Conservation (phyloP, 495 filamentous ascomycete species). For the Penicillium coprophilum region DNA sequence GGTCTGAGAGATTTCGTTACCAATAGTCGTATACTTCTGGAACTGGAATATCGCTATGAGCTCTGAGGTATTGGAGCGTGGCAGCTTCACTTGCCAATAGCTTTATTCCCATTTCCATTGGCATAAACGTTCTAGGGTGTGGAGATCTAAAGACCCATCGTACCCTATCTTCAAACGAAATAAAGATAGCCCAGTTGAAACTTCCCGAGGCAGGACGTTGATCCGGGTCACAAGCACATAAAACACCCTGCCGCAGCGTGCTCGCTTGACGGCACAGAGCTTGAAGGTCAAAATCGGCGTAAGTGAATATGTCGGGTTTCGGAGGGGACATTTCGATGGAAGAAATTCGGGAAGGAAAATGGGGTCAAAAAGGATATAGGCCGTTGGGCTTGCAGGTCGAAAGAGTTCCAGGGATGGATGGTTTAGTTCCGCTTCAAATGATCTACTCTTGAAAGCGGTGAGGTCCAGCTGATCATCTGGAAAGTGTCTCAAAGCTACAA, state of each 20-base stretch:
- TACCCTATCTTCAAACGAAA: slow-evolving; percentile 28
- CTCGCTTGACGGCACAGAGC: slow-evolving; percentile 24
- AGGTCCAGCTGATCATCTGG: too few relatives aligned
- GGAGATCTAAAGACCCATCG: slow-evolving; percentile 33
- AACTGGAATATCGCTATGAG: slow-evolving; percentile 31
- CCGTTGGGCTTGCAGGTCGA: not conserved
- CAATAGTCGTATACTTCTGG: slow-evolving; percentile 26
- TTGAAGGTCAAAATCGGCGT: slow-evolving; percentile 24
- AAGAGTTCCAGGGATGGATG: not conserved
- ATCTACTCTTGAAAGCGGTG: too few relatives aligned
- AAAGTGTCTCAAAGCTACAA: too few relatives aligned
- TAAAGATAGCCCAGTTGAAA: slow-evolving; percentile 31
- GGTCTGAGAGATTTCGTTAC: slow-evolving; percentile 11
- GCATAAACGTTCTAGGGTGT: slow-evolving; percentile 10
- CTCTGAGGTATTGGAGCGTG: slow-evolving; percentile 25
- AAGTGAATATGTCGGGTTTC: slow-evolving; percentile 17
- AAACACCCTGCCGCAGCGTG: slow-evolving; percentile 20
- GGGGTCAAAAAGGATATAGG: not conserved
- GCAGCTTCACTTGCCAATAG: slow-evolving; percentile 28
- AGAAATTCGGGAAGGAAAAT: not conserved
- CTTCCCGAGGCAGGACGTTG: slow-evolving; percentile 28
- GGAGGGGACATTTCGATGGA: slow-evolving; percentile 11
- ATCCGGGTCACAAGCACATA: slow-evolving; percentile 23
- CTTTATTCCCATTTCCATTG: slow-evolving; percentile 21
- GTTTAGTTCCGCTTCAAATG: too few relatives aligned